Evolutionary conservation across 306 rosid genomes (phyloP), one percentile per base, ranked within the genome.

Genomic region (Phaseolus lunatus): DNA sequence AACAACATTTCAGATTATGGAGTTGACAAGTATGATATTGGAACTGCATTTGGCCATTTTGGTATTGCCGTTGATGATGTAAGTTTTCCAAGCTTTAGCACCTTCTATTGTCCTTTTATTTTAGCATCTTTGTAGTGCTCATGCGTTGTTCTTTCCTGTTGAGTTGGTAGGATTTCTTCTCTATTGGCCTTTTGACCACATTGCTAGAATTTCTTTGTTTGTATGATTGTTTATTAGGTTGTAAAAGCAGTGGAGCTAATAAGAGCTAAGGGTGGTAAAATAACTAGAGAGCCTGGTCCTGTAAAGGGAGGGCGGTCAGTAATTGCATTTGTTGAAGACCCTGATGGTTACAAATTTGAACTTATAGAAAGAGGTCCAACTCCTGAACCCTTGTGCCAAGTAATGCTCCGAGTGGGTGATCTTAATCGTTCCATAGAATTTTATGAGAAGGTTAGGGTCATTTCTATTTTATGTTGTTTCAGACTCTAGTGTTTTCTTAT

Each of bases 401-500:
- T 95, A 78, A 95, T 95, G 98, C 97, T 95, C 85, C 97, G 97
- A 72, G 99, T 90, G 53, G 99, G 99, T n/a, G 96, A 92, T 82
- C 99, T 92, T 75, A 90, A 90, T 67, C 97, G 96, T 77, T 95
- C 99, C 69, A 89, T 90, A 61, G 86, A 90, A 56, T 95, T 95
- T 80, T 92, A 95, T 80, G 91, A 92, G 88, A 95, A 89, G 97
- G 99, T 95, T 64, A 83, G 84, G 78, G 22, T 79, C 56, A 62
- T 45, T 71, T 48, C 70, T 62, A 43, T 76, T 52, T 53, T 64
- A 19, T 48, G 50, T 68, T 48, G 20, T 9, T 24, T 79, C 49
- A 39, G 22, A 50, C 73, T 12, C 39, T 27, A 7, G 12, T 11
- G 47, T 45, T 50, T 70, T 72, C 2, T 64, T 29, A 16, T 72